phyloP scores from a whole-genome alignment of 257 asterid species.

The Salvia rosmarinus region DNA sequence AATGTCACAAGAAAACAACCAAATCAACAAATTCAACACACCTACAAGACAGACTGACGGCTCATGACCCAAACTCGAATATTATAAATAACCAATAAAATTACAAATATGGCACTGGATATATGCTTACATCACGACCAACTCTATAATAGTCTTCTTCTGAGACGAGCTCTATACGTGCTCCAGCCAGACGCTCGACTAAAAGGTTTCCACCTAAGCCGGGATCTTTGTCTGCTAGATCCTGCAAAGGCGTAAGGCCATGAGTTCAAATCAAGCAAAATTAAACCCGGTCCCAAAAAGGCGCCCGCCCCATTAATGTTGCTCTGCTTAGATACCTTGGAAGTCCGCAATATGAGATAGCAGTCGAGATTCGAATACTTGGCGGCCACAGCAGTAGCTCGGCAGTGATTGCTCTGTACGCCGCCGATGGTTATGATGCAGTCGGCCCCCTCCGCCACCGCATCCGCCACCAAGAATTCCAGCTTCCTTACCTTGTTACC shows the following conservation, averaged over 20 bases:
- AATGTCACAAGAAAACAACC: not conserved
- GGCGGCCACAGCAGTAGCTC: constrained; percentile 98
- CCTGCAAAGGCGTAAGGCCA: constrained; percentile 47
- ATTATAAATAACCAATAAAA: not conserved
- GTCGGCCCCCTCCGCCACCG: constrained; percentile 85
- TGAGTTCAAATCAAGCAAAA: too few species aligned
- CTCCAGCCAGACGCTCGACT: constrained; percentile 96
- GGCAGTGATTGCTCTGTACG: constrained; percentile 95
- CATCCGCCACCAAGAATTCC: constrained; percentile 93
- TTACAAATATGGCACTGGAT: not conserved
- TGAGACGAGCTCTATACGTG: constrained; percentile 86
- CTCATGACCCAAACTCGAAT: too few species aligned
- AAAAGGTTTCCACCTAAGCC: constrained; percentile 93
- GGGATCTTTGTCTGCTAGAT: constrained; percentile 79
- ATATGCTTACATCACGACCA: constrained; percentile 67
- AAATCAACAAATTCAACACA: not conserved
- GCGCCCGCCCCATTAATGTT: too few species aligned
- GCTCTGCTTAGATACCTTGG: too few species aligned
- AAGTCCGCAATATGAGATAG: constrained; percentile 83
- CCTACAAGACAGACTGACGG: too few species aligned
- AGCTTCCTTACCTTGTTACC: constrained; percentile 98
- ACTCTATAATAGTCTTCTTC: constrained; percentile 86
- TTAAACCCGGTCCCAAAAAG: too few species aligned
- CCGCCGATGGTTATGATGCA: constrained; percentile 90
- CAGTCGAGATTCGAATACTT: constrained; percentile 86